Conservation (phyloP, 305 asterid species). For the Rubia balearica region DNA sequence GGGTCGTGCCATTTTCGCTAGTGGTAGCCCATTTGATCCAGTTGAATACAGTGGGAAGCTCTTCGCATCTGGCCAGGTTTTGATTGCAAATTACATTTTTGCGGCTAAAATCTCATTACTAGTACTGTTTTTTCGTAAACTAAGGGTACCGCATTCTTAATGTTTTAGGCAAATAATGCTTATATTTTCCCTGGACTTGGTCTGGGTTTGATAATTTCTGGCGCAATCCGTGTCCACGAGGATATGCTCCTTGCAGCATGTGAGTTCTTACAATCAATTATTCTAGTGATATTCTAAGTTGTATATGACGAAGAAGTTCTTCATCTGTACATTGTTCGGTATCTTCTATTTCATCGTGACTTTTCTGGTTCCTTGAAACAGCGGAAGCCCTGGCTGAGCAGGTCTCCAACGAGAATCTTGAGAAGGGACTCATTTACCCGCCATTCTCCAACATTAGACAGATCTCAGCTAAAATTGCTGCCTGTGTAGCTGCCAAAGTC, state of each 20-base stretch:
- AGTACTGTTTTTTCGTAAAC: conserved; percentile 7
- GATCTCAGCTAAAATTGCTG: conserved; percentile 93
- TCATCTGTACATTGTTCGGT: neutral
- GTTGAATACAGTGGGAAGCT: conserved; percentile 58
- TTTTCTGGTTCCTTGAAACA: conserved; percentile 30
- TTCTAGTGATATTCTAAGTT: neutral
- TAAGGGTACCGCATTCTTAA: conserved; percentile 15
- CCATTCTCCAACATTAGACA: conserved; percentile 78
- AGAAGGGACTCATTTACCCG: conserved; percentile 82
- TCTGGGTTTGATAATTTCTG: conserved; percentile 88
- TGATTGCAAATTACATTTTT: conserved; percentile 11
- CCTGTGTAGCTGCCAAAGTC: conserved; percentile 88
- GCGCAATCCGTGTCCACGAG: conserved; percentile 95
- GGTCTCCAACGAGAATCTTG: conserved; percentile 71
- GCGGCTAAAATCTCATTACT: neutral
- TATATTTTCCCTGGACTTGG: conserved; percentile 97
- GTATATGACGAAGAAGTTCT: neutral
- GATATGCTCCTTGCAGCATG: conserved; percentile 98
- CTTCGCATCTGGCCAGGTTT: conserved; percentile 83
- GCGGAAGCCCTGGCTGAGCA: conserved; percentile 94
- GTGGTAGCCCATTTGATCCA: conserved; percentile 93
- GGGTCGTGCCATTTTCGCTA: conserved; percentile 93
- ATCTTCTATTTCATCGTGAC: neutral
- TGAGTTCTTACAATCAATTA: conserved; percentile 33
- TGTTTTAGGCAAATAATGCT: conserved; percentile 77